phyloP scores from a whole-genome alignment of 177 flowering plant species.

The Vitis hybrid region DNA sequence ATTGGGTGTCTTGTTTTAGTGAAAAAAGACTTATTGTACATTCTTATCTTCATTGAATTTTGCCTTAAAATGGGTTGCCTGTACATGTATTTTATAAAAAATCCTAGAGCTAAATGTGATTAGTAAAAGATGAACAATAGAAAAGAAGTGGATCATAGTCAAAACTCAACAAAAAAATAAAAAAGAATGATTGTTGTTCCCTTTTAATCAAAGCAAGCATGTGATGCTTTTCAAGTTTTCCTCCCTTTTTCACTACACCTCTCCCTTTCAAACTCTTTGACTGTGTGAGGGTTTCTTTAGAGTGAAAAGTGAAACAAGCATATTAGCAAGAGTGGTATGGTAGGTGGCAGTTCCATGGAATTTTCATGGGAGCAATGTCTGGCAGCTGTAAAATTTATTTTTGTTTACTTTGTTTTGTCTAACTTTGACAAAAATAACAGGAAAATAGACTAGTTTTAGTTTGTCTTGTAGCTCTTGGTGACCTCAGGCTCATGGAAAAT shows the following conservation, averaged over 20 bases:
- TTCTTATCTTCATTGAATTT: too few relatives aligned
- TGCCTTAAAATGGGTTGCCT: too few relatives aligned
- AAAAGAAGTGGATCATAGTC: not conserved
- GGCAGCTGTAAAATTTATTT: not conserved
- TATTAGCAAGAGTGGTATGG: not conserved
- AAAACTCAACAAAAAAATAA: not conserved
- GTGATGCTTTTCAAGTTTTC: conserved; percentile 12
- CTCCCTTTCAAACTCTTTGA: conserved; percentile 13
- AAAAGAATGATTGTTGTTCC: conserved; percentile 15
- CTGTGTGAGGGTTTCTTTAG: not conserved
- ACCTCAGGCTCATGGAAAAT: not conserved
- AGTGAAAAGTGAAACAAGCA: not conserved
- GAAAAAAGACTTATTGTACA: too few relatives aligned
- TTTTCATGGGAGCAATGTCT: not conserved
- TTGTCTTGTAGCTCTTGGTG: not conserved
- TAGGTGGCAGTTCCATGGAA: not conserved
- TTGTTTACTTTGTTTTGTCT: too few relatives aligned
- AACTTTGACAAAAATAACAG: too few relatives aligned
- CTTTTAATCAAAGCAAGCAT: conserved; percentile 15
- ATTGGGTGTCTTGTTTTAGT: too few relatives aligned
- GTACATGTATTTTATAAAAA: not conserved
- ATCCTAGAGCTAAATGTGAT: not conserved
- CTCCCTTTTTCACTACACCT: conserved; percentile 3
- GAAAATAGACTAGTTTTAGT: too few relatives aligned
- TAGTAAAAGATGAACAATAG: not conserved